Percentiles rank a stretch among this genome's conserved stretches.
These are phyloP conservation scores for Marasmius fiardii DNA, from an alignment of 1,284 basidiomycete genomes.

Conservation along the genomic window DNA sequence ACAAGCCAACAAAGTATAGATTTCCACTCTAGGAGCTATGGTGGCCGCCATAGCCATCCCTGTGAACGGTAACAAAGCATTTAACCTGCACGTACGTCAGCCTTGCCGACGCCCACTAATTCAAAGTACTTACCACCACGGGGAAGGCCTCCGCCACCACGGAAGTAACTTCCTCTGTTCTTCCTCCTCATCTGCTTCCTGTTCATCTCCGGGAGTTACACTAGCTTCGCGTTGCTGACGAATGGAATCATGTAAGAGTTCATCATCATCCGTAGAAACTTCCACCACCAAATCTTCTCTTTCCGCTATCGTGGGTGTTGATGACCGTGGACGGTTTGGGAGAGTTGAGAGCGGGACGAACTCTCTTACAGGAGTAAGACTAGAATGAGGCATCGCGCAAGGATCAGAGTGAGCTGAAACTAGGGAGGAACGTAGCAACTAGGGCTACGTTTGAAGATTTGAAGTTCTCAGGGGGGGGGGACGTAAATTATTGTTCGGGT, in stretches of 20 bases:
- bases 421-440: too few species aligned
- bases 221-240: conserved; percentile 34
- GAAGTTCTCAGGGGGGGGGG: too few species aligned
- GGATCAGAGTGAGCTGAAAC: too few species aligned
- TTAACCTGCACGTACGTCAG: conserved; percentile 41
- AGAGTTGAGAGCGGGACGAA: conserved; percentile 6
- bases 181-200: conserved; percentile 24
- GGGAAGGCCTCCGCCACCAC: conserved; percentile 70
- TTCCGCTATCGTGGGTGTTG: conserved; percentile 20
- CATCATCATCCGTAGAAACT: conserved; percentile 43
- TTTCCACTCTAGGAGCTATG: conserved; percentile 62
- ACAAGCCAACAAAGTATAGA: conserved; percentile 58
- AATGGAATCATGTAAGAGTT: conserved; percentile 45
- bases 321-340: conserved; percentile 11
- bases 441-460: too few species aligned
- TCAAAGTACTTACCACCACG: conserved; percentile 53
- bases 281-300: conserved; percentile 39
- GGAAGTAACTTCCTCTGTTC: conserved; percentile 33
- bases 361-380: background rate
- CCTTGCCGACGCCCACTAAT: background rate
- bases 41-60: conserved; percentile 52
- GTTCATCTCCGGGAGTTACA: conserved; percentile 31
- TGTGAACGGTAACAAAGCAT: conserved; percentile 50
- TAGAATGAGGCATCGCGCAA: conserved; percentile 4
- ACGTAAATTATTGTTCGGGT: too few species aligned